Conservation (phyloP, 306 rosid species). For the Gleditsia sinensis region DNA sequence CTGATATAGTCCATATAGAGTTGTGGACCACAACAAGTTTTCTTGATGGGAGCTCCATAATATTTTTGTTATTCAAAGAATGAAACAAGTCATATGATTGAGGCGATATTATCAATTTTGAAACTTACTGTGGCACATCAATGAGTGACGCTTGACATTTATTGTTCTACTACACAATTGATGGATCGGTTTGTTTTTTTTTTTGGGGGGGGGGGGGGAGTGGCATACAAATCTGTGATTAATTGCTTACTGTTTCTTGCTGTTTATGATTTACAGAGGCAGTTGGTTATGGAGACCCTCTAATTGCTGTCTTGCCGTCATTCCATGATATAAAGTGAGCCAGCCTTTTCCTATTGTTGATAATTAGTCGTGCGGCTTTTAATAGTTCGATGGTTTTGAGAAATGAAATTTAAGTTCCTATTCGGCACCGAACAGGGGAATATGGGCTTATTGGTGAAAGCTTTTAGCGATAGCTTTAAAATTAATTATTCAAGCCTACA, state of each 20-base stretch:
- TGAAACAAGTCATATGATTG: neutral
- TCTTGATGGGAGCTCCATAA: neutral
- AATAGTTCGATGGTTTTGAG: slow-evolving; percentile 13
- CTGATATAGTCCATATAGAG: no score
- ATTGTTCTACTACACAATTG: neutral
- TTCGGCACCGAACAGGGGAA: neutral
- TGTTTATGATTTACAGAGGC: slow-evolving; percentile 68
- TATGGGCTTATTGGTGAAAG: slow-evolving; percentile 30
- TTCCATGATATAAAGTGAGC: slow-evolving; percentile 78
- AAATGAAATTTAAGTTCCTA: slow-evolving; percentile 23
- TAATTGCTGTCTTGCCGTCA: slow-evolving; percentile 84
- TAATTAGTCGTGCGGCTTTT: slow-evolving; percentile 21
- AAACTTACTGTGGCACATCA: neutral
- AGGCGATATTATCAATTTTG: neutral
- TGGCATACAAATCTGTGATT: neutral
- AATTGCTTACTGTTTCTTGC: slow-evolving; percentile 14
- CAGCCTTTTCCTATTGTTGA: slow-evolving; percentile 21
- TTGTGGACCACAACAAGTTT: no score
- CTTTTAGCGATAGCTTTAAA: slow-evolving; percentile 21
- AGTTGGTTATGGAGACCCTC: slow-evolving; percentile 90
- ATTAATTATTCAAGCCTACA: slow-evolving; percentile 28
- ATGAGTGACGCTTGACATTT: neutral
- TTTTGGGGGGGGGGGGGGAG: no score
- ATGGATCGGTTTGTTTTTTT: slow-evolving; percentile 2
- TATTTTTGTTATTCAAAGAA: neutral